Conservation (phyloP, 2,329 filamentous ascomycete species). For the Neobulgaria alba region DNA sequence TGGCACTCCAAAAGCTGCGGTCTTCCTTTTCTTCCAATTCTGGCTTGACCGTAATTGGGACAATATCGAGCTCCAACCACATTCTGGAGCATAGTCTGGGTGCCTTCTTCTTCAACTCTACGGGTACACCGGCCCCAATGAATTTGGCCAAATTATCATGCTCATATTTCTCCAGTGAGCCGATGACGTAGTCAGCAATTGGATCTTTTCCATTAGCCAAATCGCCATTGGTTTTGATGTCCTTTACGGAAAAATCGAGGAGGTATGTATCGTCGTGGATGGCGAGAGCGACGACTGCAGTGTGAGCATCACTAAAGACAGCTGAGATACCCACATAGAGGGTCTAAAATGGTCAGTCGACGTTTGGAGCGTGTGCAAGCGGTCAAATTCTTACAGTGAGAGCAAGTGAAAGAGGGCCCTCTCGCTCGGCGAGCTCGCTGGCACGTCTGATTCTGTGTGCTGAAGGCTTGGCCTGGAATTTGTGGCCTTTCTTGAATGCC, state of each 20-base stretch:
- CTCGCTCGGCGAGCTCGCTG: constrained; percentile 13
- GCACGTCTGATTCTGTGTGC: constrained; percentile 11
- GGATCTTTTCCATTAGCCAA: constrained; percentile 34
- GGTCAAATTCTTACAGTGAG: constrained; percentile 10
- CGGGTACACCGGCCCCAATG: constrained; percentile 62
- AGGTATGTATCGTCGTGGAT: constrained; percentile 69
- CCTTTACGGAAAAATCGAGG: constrained; percentile 60
- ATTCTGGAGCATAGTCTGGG: constrained; percentile 60
- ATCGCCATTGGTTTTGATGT: constrained; percentile 39
- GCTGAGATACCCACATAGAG: constrained; percentile 57
- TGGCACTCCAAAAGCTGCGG: constrained; percentile 40
- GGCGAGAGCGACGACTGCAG: constrained; percentile 55
- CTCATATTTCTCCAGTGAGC: constrained; percentile 49
- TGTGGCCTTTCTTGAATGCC: constrained; percentile 16
- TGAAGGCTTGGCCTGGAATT: constrained; percentile 13
- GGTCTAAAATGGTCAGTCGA: constrained; percentile 32
- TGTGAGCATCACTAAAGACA: constrained; percentile 39
- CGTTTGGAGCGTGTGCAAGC: not conserved
- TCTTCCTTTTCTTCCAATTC: constrained; percentile 30
- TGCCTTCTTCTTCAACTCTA: constrained; percentile 48
- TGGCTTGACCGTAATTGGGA: constrained; percentile 56
- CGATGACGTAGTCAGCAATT: constrained; percentile 52
- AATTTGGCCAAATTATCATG: constrained; percentile 63
- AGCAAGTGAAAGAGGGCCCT: constrained; percentile 17
- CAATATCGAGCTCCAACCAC: constrained; percentile 69